Conservation (phyloP, 805 yeast species). For the Ogataea parapolymorpha region DNA sequence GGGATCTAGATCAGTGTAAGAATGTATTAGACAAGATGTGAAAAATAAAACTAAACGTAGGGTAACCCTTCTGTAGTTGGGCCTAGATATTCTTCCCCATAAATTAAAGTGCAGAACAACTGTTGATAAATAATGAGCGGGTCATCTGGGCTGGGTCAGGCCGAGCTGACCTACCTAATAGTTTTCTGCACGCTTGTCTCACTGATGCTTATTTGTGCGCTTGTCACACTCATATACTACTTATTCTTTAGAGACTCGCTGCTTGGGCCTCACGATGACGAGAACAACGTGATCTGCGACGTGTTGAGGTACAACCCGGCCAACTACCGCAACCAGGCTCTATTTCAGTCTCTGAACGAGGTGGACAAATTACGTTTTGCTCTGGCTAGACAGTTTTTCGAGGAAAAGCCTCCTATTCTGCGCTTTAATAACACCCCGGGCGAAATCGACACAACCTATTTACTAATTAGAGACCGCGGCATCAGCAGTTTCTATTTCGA, state of each 20-base stretch:
- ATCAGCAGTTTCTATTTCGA: constrained; percentile 32
- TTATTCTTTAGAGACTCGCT: constrained; percentile 25
- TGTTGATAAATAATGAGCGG: background rate
- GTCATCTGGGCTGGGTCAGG: constrained; percentile 18
- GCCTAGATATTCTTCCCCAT: constrained; percentile 2
- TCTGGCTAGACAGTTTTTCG: constrained; percentile 25
- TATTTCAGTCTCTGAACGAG: constrained; percentile 19
- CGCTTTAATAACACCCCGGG: constrained; percentile 24
- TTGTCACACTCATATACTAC: constrained; percentile 26
- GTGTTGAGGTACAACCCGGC: constrained; percentile 17
- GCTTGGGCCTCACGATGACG: constrained; percentile 12
- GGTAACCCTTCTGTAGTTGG: background rate
- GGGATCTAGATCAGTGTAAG: constrained; percentile 3
- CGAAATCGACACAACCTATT: constrained; percentile 28
- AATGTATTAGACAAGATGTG: constrained; percentile 7
- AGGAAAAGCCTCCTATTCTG: constrained; percentile 25
- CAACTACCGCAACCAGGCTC: constrained; percentile 18
- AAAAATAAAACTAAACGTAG: background rate
- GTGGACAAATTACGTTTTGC: constrained; percentile 25
- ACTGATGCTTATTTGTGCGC: constrained; percentile 22
- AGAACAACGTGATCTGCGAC: constrained; percentile 26
- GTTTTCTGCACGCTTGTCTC: constrained; percentile 28
- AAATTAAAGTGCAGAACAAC: background rate
- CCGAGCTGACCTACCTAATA: constrained; percentile 24
- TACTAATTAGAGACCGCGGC: constrained; percentile 36